A percentile compares a stretch with the other conserved stretches of the same genome.
phyloP scores from a whole-genome alignment of 441 rosid genomes.

The Croton setiger region DNA sequence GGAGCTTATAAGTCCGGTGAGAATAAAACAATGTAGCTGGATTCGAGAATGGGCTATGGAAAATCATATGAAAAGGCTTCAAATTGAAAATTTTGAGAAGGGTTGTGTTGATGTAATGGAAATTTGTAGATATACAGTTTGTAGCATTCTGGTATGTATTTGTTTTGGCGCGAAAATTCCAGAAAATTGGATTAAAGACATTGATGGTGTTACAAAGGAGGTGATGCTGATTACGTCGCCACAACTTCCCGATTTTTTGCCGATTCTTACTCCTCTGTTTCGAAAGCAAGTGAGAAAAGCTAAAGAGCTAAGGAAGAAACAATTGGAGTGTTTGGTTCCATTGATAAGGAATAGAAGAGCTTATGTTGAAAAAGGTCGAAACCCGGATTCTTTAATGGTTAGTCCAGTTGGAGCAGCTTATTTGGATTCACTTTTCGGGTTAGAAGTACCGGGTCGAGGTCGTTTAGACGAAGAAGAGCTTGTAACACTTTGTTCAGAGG shows the following conservation, averaged over 20 bases:
- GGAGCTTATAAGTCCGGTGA: constrained; percentile 55
- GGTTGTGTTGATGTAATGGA: constrained; percentile 71
- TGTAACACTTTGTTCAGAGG: constrained; percentile 80
- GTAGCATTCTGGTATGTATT: constrained; percentile 73
- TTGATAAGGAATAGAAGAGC: constrained; percentile 55
- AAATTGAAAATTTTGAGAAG: constrained; percentile 40
- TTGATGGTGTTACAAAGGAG: constrained; percentile 66
- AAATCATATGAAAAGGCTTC: constrained; percentile 61
- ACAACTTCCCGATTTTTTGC: constrained; percentile 74
- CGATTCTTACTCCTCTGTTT: constrained; percentile 65
- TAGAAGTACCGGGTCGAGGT: constrained; percentile 40
- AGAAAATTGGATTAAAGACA: constrained; percentile 50
- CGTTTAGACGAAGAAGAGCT: constrained; percentile 61
- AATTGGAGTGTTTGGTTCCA: constrained; percentile 73
- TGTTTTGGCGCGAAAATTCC: constrained; percentile 86
- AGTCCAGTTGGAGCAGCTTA: constrained; percentile 90
- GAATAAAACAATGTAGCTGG: constrained; percentile 83
- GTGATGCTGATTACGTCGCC: constrained; percentile 78
- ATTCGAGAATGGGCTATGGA: constrained; percentile 69
- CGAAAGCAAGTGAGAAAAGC: constrained; percentile 56
- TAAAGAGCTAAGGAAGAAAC: constrained; percentile 52
- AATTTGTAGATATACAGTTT: constrained; percentile 66
- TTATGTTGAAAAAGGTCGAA: constrained; percentile 45
- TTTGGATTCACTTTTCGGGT: constrained; percentile 62
- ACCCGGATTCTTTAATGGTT: constrained; percentile 59